Evolutionary conservation across 192 early-diverging fungal genomes (phyloP).

Genomic region (Rhizophlyctis rosea): DNA sequence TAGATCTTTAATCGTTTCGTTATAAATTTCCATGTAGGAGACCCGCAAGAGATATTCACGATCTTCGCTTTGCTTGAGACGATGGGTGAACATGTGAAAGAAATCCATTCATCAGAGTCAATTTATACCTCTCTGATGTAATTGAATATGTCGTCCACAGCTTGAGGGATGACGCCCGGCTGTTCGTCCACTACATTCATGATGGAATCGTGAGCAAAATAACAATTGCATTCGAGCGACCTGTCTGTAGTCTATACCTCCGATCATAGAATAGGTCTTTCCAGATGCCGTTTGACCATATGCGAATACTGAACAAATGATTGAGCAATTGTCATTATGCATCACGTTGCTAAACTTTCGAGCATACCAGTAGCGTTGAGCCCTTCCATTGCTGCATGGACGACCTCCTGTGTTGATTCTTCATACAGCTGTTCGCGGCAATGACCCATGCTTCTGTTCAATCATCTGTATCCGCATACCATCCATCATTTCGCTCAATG

Average conservation of each 20-base stretch:
- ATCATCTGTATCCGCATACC: too few species aligned
- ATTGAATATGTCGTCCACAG: conserved; percentile 64
- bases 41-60: conserved; percentile 90
- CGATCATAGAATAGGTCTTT: conserved; percentile 82
- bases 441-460: too few species aligned
- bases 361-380: conserved; percentile 67
- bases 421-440: conserved; percentile 52
- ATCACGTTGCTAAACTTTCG: not conserved
- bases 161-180: conserved; percentile 66
- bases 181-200: conserved; percentile 52
- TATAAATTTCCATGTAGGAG: conserved; percentile 97
- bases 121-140: conserved; percentile 52
- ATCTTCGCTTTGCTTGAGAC: conserved; percentile 49
- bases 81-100: not conserved
- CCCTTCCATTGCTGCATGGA: conserved; percentile 75
- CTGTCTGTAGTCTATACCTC: too few species aligned
- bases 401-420: conserved; percentile 49
- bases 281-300: conserved; percentile 97
- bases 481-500: too few species aligned
- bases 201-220: too few species aligned
- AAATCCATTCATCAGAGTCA: conserved; percentile 1
- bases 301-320: conserved; percentile 85
- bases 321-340: conserved; percentile 4
- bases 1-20: conserved; percentile 75
- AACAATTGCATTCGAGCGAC: too few species aligned